Evolutionary conservation across 163 green algal species (phyloP), one percentile per base, ranked within the genome.

Genomic region (Botryococcus braunii): DNA sequence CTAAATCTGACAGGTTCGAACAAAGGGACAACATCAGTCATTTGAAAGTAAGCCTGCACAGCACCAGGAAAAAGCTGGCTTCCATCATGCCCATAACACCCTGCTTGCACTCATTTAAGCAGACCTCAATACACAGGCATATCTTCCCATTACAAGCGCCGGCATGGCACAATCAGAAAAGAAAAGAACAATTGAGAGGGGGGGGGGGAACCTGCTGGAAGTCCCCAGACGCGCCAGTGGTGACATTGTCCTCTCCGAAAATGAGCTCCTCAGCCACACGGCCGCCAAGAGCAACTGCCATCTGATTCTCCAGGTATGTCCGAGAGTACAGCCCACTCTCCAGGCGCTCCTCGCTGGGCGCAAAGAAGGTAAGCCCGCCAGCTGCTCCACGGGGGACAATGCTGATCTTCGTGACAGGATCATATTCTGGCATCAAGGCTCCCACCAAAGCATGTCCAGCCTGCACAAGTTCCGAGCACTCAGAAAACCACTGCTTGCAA

Each of bases 221-320:
- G 73, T 98, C 92, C 47, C 78, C 74, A 0, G 74, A 85, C 34
- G 86, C 89, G 66, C 93, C 94, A 5, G 95, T 99, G 59, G 95
- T 99, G 59, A 99, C 95, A 69, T 97, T 84, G 41, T 99, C 85
- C 66, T 90, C 82, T n/a, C 94, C 94, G 64, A 97, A 98, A 73
- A 99, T 99, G 4, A 99, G 79, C 87, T 99, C 95, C 88, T 99
- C 95, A 13, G 95, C 95, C 57, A 99, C 90, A 43, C 95, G 91
- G 39, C 95, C 95, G 49, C 94, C 95, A 70, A 99, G 79, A 0
- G 93, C 92, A 37, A 98, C 94, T 25, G 88, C 83, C 93, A 99
- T 97, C 90, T 98, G 89, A 81, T 98, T 97, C 86, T 97, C 92
- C 63, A 98, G 83, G 84, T 98, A 98, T 8, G 70, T 81, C 34